A percentile compares a stretch with the other conserved stretches of the same genome.
Evolutionary conservation across 768 basidiomycete genomes (phyloP).

Genomic region (Sarcodon sp.): DNA sequence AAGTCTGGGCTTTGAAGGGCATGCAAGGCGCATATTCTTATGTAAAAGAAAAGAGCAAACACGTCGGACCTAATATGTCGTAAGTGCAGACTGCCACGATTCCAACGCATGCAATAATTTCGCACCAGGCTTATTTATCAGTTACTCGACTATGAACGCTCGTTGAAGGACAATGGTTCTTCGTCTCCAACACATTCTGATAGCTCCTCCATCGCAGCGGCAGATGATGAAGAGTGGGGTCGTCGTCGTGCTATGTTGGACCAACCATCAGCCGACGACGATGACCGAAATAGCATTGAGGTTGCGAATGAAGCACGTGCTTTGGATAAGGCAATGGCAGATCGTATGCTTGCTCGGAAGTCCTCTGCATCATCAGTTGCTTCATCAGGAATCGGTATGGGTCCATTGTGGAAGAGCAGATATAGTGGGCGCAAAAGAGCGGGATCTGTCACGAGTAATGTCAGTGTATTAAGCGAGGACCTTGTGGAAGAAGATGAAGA

Average conservation of each 20-base stretch:
- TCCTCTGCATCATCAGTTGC: constrained; percentile 51
- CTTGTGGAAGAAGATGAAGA: constrained; percentile 79
- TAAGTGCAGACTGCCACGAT: constrained; percentile 26
- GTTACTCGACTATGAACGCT: constrained; percentile 82
- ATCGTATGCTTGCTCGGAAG: constrained; percentile 65
- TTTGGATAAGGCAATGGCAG: constrained; percentile 82
- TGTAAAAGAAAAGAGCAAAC: constrained; percentile 82
- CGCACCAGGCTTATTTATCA: constrained; percentile 75
- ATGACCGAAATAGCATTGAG: constrained; percentile 40
- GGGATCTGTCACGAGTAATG: constrained; percentile 62
- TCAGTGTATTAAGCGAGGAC: constrained; percentile 66
- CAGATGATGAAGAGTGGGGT: constrained; percentile 76
- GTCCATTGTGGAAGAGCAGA: constrained; percentile 48
- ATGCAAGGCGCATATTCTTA: constrained; percentile 87
- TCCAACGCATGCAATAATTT: constrained; percentile 3
- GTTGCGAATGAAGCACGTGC: constrained; percentile 71
- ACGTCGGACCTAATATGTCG: constrained; percentile 92
- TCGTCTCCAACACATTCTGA: constrained; percentile 42
- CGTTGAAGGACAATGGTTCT: constrained; percentile 34
- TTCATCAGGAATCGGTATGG: constrained; percentile 52
- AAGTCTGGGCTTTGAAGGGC: constrained; percentile 69
- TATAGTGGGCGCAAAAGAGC: constrained; percentile 59
- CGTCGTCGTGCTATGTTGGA: constrained; percentile 53
- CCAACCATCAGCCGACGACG: constrained; percentile 34
- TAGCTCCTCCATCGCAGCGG: constrained; percentile 34